phyloP scores from a whole-genome alignment of 1,139 yeast genomes.

The Ogataea hybrid region DNA sequence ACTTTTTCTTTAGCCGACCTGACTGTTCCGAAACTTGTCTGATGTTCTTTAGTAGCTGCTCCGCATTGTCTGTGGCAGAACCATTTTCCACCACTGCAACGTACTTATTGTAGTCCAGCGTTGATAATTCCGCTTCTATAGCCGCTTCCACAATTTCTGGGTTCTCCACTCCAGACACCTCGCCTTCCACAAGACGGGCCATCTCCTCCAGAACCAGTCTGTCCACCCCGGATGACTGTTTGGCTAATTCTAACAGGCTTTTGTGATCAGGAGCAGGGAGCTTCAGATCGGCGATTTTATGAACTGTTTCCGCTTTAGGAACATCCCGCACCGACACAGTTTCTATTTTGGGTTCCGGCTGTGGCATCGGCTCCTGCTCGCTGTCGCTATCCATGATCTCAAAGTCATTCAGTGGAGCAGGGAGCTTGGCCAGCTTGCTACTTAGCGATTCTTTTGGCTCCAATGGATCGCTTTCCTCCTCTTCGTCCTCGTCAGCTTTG shows the following conservation, averaged over 20 bases:
- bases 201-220: constrained; percentile 39
- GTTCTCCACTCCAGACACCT: constrained; percentile 35
- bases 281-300: constrained; percentile 42
- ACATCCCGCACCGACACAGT: background rate
- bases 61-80: constrained; percentile 41
- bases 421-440: constrained; percentile 40
- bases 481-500: constrained; percentile 12
- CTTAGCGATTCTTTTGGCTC: constrained; percentile 18
- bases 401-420: constrained; percentile 58
- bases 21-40: constrained; percentile 23
- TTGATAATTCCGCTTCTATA: constrained; percentile 24
- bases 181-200: constrained; percentile 44
- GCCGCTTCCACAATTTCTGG: constrained; percentile 24
- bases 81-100: constrained; percentile 24
- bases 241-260: constrained; percentile 2
- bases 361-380: constrained; percentile 3
- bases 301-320: background rate
- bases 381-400: constrained; percentile 42
- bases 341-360: background rate
- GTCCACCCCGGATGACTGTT: constrained; percentile 18
- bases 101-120: constrained; percentile 9
- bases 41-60: constrained; percentile 14
- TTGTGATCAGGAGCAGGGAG: constrained; percentile 47
- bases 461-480: constrained; percentile 4
- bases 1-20: constrained; percentile 36